These are phyloP conservation scores for Talaromyces piceae DNA, from an alignment of 2,329 filamentous ascomycete species.

Conservation along the genomic window DNA sequence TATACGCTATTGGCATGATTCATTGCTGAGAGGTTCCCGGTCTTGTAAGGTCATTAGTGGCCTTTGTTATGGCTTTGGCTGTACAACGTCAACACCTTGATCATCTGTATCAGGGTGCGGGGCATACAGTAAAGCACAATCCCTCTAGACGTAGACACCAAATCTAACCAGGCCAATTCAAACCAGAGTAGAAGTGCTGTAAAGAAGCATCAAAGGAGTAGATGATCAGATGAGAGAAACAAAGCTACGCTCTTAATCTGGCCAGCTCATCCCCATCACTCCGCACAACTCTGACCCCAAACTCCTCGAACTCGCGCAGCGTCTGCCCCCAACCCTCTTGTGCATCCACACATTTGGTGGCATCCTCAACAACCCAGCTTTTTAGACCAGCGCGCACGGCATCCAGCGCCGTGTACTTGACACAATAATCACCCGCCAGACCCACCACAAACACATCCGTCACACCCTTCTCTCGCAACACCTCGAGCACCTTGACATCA, in stretches of 20 bases:
- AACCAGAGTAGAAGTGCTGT: too few species aligned
- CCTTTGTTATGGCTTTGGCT: too few species aligned
- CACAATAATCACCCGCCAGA: slow-evolving; percentile 83
- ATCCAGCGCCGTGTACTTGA: slow-evolving; percentile 73
- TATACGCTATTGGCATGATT: too few species aligned
- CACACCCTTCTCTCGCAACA: slow-evolving; percentile 51
- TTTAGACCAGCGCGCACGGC: slow-evolving; percentile 66
- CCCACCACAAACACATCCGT: slow-evolving; percentile 82
- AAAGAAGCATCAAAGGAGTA: not conserved
- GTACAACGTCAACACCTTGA: too few species aligned
- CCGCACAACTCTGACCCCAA: slow-evolving; percentile 57
- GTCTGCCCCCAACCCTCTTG: slow-evolving; percentile 49
- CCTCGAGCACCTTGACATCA: slow-evolving; percentile 52
- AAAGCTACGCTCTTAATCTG: slow-evolving; percentile 30
- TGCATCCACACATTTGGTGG: slow-evolving; percentile 63
- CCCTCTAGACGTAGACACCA: too few species aligned
- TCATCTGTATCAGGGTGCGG: too few species aligned
- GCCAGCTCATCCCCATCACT: slow-evolving; percentile 50
- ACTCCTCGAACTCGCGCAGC: slow-evolving; percentile 47
- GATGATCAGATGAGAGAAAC: too few species aligned
- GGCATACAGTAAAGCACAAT: too few species aligned
- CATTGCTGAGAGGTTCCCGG: too few species aligned
- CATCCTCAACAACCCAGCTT: slow-evolving; percentile 72
- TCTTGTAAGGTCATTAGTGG: too few species aligned
- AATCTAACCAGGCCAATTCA: too few species aligned